Conservation (phyloP, 164 flowering plant genomes). For the Stephania yunnanensis region DNA sequence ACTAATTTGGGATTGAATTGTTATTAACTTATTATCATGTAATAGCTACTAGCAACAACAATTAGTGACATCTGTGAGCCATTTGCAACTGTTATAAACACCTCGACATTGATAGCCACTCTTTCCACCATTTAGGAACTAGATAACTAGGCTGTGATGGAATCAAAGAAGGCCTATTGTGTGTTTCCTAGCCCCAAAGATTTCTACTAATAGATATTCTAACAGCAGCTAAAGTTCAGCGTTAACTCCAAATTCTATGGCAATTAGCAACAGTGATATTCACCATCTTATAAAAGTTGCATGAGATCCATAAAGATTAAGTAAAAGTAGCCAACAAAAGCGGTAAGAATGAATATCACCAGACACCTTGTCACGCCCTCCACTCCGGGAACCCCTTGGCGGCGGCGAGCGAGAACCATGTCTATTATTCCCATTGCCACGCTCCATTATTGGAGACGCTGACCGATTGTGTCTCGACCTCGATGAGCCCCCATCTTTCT, state of each 20-base stretch:
- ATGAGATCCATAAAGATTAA: too few species aligned
- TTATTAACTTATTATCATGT: too few species aligned
- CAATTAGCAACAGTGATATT: not conserved
- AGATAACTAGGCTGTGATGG: not conserved
- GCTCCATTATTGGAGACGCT: constrained; percentile 40
- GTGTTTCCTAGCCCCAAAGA: not conserved
- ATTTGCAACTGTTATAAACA: not conserved
- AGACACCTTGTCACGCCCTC: constrained; percentile 65
- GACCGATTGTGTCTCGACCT: constrained; percentile 45
- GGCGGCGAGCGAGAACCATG: constrained; percentile 50
- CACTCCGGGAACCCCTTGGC: constrained; percentile 24
- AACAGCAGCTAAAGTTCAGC: too few species aligned
- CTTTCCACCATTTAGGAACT: not conserved
- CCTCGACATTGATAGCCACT: not conserved
- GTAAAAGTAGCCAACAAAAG: not conserved
- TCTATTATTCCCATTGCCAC: constrained; percentile 30
- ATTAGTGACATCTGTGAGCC: not conserved
- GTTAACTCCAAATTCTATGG: too few species aligned
- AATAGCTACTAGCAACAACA: too few species aligned
- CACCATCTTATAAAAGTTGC: not conserved
- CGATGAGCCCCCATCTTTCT: constrained; percentile 28
- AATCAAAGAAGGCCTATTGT: not conserved
- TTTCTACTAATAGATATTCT: not conserved
- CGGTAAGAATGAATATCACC: constrained; percentile 38
- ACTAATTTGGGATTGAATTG: too few species aligned